Evolutionary conservation across 345 rosid species (phyloP).

Genomic region (Murraya koenigii): DNA sequence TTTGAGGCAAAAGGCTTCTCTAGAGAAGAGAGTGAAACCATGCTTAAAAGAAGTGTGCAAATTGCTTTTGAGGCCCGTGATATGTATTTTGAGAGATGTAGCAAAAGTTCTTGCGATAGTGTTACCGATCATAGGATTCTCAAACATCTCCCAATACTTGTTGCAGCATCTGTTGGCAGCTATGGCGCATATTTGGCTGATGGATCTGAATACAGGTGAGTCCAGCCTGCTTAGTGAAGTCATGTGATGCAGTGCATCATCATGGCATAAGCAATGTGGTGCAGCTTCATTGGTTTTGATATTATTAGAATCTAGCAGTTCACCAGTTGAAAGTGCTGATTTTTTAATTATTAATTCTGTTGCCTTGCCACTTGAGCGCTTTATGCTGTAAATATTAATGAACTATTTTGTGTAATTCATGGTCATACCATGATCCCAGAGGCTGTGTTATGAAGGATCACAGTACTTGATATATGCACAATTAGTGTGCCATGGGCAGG

Average conservation of each 20-base stretch:
- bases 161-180: constrained; percentile 87
- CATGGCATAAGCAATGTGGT: not conserved
- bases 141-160: constrained; percentile 50
- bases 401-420: not conserved
- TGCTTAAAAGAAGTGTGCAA: constrained; percentile 67
- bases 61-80: constrained; percentile 67
- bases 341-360: not conserved
- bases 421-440: not conserved
- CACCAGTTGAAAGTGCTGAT: not conserved
- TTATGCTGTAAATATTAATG: not conserved
- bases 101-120: constrained; percentile 23
- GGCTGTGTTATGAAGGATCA: not conserved
- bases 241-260: not conserved
- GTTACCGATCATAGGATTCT: constrained; percentile 35
- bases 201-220: constrained; percentile 83
- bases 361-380: not conserved
- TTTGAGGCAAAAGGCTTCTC: constrained; percentile 72
- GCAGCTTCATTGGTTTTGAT: not conserved
- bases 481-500: not conserved
- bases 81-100: constrained; percentile 46
- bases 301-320: not conserved
- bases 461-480: not conserved
- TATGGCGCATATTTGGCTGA: constrained; percentile 88
- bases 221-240: not conserved
- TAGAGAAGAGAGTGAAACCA: constrained; percentile 45